A percentile compares a stretch with the other conserved stretches of the same genome.
Evolutionary conservation across 1,284 basidiomycete genomes (phyloP).

Genomic region (Agroathelia rolfsii): DNA sequence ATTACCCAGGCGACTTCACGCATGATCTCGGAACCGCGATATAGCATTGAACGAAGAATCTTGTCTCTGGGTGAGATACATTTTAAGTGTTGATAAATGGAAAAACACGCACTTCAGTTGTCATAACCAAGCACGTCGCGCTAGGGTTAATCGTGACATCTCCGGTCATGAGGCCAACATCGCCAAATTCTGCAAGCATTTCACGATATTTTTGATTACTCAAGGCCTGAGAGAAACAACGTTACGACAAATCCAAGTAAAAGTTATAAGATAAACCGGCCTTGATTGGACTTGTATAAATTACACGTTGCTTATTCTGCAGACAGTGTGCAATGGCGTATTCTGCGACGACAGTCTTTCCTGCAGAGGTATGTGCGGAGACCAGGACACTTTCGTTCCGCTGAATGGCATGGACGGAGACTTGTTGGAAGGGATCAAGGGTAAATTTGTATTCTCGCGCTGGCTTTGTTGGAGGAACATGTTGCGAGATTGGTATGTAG

Average conservation of each 20-base stretch:
- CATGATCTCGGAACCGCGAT: conserved; percentile 98
- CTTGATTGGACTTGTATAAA: conserved; percentile 99
- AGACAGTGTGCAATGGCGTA: conserved; percentile 98
- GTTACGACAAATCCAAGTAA: conserved; percentile 13
- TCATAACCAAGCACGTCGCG: conserved; percentile 98
- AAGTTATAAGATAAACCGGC: conserved; percentile 41
- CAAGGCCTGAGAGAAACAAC: conserved; percentile 27
- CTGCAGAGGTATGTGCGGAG: conserved; percentile 97
- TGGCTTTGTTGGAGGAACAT: conserved; percentile 87
- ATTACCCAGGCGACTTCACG: conserved; percentile 99
- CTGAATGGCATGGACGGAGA: conserved; percentile 92
- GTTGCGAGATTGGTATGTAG: conserved; percentile 86
- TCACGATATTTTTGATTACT: conserved; percentile 99
- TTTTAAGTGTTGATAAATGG: not conserved
- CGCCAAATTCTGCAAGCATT: conserved; percentile 92
- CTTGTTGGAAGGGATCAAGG: conserved; percentile 95
- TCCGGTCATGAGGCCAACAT: conserved; percentile 98
- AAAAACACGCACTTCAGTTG: conserved; percentile 77
- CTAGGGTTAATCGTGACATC: conserved; percentile 99
- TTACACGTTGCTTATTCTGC: conserved; percentile 87
- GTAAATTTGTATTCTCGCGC: conserved; percentile 92
- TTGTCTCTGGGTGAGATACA: conserved; percentile 26
- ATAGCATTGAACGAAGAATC: conserved; percentile 99
- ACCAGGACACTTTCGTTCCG: conserved; percentile 96
- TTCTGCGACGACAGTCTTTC: conserved; percentile 98